phyloP scores from a whole-genome alignment of 805 yeast species.

The Candida pini region DNA sequence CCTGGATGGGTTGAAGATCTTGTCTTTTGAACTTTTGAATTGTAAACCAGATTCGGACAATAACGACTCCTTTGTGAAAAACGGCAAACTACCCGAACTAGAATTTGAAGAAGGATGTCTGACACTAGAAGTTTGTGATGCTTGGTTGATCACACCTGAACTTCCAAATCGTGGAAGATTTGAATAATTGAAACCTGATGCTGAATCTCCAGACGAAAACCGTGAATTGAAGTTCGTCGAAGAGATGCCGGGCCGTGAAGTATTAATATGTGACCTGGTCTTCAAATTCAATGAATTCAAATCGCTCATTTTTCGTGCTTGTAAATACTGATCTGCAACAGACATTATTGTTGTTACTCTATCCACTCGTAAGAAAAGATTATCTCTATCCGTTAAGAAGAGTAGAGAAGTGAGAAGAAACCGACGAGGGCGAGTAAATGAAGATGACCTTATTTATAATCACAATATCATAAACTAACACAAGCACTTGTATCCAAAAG shows the following conservation, averaged over 20 bases:
- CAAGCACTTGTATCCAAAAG: too few species aligned
- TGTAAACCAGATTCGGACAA: constrained; percentile 7
- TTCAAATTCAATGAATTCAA: constrained; percentile 1
- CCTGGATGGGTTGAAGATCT: background rate
- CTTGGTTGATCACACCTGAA: constrained; percentile 5
- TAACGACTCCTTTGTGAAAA: constrained; percentile 14
- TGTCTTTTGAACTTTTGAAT: constrained; percentile 3
- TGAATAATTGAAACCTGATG: constrained; percentile 8
- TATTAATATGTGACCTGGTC: background rate
- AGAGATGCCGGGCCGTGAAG: background rate
- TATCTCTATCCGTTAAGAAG: too few species aligned
- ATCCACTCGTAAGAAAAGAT: too few species aligned
- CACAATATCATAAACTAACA: too few species aligned
- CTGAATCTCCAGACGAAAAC: background rate
- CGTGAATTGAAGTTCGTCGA: background rate
- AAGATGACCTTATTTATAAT: too few species aligned
- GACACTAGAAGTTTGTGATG: background rate
- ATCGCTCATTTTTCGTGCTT: constrained; percentile 1
- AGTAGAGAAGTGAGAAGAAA: too few species aligned
- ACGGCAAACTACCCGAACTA: constrained; percentile 9
- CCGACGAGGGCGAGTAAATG: too few species aligned
- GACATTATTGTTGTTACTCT: too few species aligned
- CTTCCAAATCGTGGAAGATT: constrained; percentile 15
- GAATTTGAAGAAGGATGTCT: constrained; percentile 7
- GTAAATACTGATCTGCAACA: constrained; percentile 1